A percentile compares a stretch with the other conserved stretches of the same genome.
These are phyloP conservation scores for Solanum hybrid DNA, from an alignment of 305 asterid genomes.

Conservation along the genomic window DNA sequence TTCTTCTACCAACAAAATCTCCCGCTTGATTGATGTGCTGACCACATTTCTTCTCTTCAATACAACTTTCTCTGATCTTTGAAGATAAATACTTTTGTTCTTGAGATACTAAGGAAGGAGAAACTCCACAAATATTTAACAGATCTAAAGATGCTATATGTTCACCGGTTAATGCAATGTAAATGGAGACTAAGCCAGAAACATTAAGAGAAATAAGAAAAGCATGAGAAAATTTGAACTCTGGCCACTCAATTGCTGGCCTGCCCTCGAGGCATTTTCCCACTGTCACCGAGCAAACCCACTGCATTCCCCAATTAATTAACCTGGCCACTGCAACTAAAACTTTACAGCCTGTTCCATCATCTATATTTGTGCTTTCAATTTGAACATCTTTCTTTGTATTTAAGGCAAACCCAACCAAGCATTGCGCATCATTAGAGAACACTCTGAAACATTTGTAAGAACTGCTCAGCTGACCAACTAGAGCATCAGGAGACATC, in stretches of 20 bases:
- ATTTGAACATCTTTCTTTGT: slow-evolving; percentile 21
- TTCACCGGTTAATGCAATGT: slow-evolving; percentile 59
- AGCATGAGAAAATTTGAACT: slow-evolving; percentile 57
- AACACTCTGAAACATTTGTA: slow-evolving; percentile 68
- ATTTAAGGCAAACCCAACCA: slow-evolving; percentile 68
- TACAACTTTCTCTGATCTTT: slow-evolving; percentile 13
- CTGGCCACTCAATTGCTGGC: slow-evolving; percentile 59
- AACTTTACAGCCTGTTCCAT: slow-evolving; percentile 27
- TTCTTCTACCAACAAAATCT: slow-evolving; percentile 33
- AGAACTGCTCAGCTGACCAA: slow-evolving; percentile 23
- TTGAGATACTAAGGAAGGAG: slow-evolving; percentile 24
- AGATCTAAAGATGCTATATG: slow-evolving; percentile 46
- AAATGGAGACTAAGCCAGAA: slow-evolving; percentile 57
- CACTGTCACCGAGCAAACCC: slow-evolving; percentile 66
- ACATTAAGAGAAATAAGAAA: slow-evolving; percentile 70
- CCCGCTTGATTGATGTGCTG: slow-evolving; percentile 19
- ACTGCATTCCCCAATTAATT: slow-evolving; percentile 68
- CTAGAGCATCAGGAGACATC: slow-evolving; percentile 19
- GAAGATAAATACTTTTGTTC: slow-evolving; percentile 14
- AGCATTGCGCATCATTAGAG: slow-evolving; percentile 52
- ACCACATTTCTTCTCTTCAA: slow-evolving; percentile 16
- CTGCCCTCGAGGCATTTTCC: slow-evolving; percentile 37
- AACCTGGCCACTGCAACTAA: slow-evolving; percentile 55
- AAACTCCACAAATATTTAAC: slow-evolving; percentile 26
- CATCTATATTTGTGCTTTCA: slow-evolving; percentile 21